Percentiles rank a stretch among this genome's conserved stretches.
phyloP scores from a whole-genome alignment of 257 asterid species.

The Solanum chmielewskii region DNA sequence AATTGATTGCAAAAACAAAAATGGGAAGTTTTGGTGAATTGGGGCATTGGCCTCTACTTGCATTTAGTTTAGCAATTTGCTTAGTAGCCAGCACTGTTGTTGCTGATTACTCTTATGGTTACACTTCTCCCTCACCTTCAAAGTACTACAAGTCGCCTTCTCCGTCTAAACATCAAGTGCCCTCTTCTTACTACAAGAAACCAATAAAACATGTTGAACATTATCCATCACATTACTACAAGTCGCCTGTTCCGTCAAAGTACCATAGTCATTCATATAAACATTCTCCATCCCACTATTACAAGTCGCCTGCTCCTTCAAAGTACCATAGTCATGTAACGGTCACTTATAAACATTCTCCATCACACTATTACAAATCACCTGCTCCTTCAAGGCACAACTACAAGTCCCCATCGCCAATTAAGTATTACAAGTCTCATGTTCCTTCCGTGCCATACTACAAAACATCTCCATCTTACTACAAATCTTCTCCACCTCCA shows the following conservation, averaged over 20 bases:
- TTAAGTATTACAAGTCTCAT: background rate
- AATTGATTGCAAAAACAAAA: background rate
- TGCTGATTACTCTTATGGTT: background rate
- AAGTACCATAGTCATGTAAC: background rate
- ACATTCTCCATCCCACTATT: background rate
- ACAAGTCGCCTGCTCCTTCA: background rate
- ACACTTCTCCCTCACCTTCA: background rate
- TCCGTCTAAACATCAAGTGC: background rate
- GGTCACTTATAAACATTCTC: background rate
- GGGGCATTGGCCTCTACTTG: background rate
- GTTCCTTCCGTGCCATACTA: background rate
- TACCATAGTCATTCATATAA: background rate
- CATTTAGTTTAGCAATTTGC: background rate
- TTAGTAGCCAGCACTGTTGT: background rate
- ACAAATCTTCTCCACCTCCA: background rate
- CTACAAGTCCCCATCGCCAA: background rate
- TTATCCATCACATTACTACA: background rate
- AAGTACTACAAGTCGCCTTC: background rate
- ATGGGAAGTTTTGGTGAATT: background rate
- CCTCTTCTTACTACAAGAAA: background rate
- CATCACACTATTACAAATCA: background rate
- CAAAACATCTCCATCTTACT: background rate
- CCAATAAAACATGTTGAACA: background rate
- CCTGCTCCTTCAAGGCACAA: background rate
- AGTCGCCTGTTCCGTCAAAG: background rate